Base-by-base conservation (phyloP, 257 asterid species). In the Forsythia viridissima region DNA sequence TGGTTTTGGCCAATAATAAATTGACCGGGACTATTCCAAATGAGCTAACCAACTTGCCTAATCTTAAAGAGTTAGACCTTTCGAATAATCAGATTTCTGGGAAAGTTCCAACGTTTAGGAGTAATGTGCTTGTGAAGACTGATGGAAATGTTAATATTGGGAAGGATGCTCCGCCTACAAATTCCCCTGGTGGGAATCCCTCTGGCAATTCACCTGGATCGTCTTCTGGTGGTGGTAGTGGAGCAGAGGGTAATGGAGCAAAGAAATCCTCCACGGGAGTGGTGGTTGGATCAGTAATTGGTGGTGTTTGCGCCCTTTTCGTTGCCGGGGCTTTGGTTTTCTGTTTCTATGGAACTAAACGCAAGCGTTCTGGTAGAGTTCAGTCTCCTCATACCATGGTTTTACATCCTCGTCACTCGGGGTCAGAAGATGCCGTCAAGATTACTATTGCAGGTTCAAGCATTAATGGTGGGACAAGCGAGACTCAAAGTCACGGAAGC, bases 401-500 rank as follows among this genome's bases (percentile, higher is more conserved):
- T 42, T 81, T 91, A n/a, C 98, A 94, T 86, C 97, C 97, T 73
- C 91, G 92, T 24, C 87, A 81, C 75, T 91, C 98, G 4, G 94
- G 90, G 37, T 92, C 93, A 0, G 94, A 90, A 38, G 98, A 94
- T 69, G 85, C 90, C 15, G 92, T 91, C 44, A 94, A 90, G 85
- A 89, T 94, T 78, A 90, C 96, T 5, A 74, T 92, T 74, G 87
- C 91, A 46, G 91, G 92, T 52, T 76, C 91, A 21, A 85, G 87
- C 77, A 82, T 71, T 24, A 86, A 84, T 73, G 96, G 93, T 59
- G 90, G 90, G 70, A 68, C 86, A 4, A 92, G 92, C 18, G 97
- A 88, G 78, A 81, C 85, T 40, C 30, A 70, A 66, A 92, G 96
- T 71, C 82, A 79, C 13, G 91, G 90, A 37, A 90, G 94, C 80